Percentiles rank a stretch among this genome's conserved stretches.
These are phyloP conservation scores for Hypoxylon perforatum DNA, from an alignment of 495 filamentous ascomycete species.

Conservation along the genomic window DNA sequence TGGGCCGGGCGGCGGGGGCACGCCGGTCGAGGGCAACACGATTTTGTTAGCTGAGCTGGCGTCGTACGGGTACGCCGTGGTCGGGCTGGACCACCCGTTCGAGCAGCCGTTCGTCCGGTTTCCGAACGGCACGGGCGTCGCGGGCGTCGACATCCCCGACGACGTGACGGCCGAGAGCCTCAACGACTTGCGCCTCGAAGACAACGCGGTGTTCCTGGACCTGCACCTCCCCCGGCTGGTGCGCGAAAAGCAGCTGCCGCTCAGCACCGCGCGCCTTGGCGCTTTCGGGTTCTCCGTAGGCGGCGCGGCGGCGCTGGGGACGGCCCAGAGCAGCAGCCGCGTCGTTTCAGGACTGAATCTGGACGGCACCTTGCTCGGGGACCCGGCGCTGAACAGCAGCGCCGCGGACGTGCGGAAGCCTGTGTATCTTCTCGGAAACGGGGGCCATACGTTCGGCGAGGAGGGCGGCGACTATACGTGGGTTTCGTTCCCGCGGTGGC, in stretches of 20 bases:
- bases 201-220: conserved; percentile 37
- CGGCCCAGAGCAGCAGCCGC: conserved; percentile 47
- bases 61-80: conserved; percentile 60
- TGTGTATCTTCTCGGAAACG: conserved; percentile 17
- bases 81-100: conserved; percentile 61
- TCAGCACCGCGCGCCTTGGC: conserved; percentile 47
- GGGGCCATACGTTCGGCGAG: conserved; percentile 18
- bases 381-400: conserved; percentile 23
- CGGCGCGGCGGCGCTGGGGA: conserved; percentile 55
- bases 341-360: conserved; percentile 58
- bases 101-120: conserved; percentile 60
- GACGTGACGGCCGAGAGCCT: conserved; percentile 1
- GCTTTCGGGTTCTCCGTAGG: conserved; percentile 64
- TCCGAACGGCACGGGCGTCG: conserved; percentile 54
- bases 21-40: conserved; percentile 48
- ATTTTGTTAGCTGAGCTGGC: conserved; percentile 58
- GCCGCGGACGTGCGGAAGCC: conserved; percentile 30
- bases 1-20: conserved; percentile 40
- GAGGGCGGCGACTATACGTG: conserved; percentile 29
- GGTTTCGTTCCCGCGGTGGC: conserved; percentile 21
- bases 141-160: conserved; percentile 35
- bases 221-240: conserved; percentile 16
- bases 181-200: conserved; percentile 31
- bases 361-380: conserved; percentile 54
- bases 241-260: conserved; percentile 22